Base-by-base conservation (phyloP, 805 yeast genomes). In the Pichia cephalocereana region DNA sequence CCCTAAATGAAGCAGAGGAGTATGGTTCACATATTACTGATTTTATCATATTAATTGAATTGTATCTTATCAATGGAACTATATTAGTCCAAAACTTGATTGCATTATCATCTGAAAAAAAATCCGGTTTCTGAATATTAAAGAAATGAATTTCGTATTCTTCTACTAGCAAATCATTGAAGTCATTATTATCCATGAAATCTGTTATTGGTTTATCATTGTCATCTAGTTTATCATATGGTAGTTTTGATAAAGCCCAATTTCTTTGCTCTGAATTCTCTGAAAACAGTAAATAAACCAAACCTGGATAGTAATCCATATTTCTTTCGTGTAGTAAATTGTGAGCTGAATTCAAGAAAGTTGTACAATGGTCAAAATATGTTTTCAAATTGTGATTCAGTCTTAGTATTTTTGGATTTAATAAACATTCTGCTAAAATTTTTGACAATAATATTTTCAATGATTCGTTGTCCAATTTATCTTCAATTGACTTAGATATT, bases 121-220 rank as follows among this genome's bases (percentile, higher is more conserved):
- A 68, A 1, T 65, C 60, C 0, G 80, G 78, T 53, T 77, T 68
- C 58, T 82, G 87, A 43, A 82, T 70, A 39, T 69, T 64, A 47
- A 73, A 69, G 19, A 77, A 65, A 57, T 82, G 80, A 3, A 65
- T 55, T 43, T 70, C 72, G 50, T 74, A 76, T 57, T 84, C 90
- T 55, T 80, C 84, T 8, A 74, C 53, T 1, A 79, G 59, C 34
- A 76, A 68, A 8, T 65, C 54, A 14, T 69, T 61, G 39, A 68
- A 54, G 40, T 60, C 63, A 12, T 55, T 41, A 12, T 40, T 41
- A 2, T 43, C 38, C 26, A 53, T 48, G n/a, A 42, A 41, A 26
- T 40, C 14, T 14, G 12, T 26, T 8, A 40, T 17, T n/a, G 14
- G 27, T n/a, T 14, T 38, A 27, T 50, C 43, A 32, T 44, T 37